Base-by-base conservation (phyloP, 106 monocot species). In the Dendrobium nobile region DNA sequence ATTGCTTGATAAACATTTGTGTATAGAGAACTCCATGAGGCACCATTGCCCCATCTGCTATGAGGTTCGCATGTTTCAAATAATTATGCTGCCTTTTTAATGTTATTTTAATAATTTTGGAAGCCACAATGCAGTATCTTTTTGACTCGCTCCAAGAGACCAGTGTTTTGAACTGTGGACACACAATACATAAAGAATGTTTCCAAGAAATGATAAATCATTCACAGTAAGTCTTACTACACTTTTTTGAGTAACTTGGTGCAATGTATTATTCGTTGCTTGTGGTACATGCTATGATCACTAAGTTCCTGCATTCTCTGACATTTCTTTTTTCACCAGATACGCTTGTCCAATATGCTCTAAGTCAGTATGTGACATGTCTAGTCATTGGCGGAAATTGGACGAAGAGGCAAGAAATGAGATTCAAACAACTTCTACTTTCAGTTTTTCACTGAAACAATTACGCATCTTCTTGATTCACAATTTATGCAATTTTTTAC, bases 111-210 rank as follows among this genome's bases (percentile, higher is more conserved):
- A 31, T 85, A 67, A 82, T 86, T 37, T 67, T 80, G 5, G 51
- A 65, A 73, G 22, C 41, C 77, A 72, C 81, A 15, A n/a, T 87
- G 86, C 88, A 96, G 92, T 96, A 93, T 87, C 90, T 96, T 70
- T 96, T 96, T 78, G 96, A 96, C 72, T 96, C 93, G 0, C 68
- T 94, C 85, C 84, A 87, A 79, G 94, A 88, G 33, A 90, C 94
- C 67, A 81, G 82, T 19, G 96, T 97, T 61, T 77, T 97, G 77
- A 89, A 83, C 68, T 97, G 96, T 82, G 96, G 96, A 8, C 96
- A 97, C 72, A 97, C 96, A 24, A 87, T 92, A 84, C 96, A 96
- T 77, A 51, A 75, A 16, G 87, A 87, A 47, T 96, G 93, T 75
- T 33, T 92, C 48, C 47, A 43, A 59, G 93, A 92, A 67, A 96